A percentile compares a stretch with the other conserved stretches of the same genome.
Conservation (phyloP, 495 filamentous ascomycete species). For the Trypethelium eluteriae region DNA sequence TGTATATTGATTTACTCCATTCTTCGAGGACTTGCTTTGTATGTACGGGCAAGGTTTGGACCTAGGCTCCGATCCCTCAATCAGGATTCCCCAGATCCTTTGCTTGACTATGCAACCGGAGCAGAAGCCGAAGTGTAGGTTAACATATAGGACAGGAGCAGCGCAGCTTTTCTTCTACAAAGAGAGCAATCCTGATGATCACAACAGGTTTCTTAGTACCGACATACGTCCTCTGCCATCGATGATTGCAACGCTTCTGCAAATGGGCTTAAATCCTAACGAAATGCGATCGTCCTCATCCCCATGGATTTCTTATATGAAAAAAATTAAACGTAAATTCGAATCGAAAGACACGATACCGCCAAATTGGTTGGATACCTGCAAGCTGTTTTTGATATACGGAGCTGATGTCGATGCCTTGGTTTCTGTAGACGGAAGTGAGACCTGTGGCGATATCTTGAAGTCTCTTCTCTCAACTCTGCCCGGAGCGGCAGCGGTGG, state of each 20-base stretch:
- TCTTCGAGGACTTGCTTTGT: not conserved
- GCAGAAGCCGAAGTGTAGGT: not conserved
- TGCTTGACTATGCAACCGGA: not conserved
- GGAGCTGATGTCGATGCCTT: not conserved
- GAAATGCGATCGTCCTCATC: not conserved
- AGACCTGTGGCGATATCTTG: not conserved
- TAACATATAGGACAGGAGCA: not conserved
- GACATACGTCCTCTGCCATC: constrained; percentile 6
- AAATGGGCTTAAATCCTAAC: constrained; percentile 4
- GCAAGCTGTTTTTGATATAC: not conserved
- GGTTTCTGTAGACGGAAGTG: not conserved
- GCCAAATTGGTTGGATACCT: not conserved
- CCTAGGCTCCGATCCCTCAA: constrained; percentile 3
- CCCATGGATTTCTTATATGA: not conserved
- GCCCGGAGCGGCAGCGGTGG: not conserved
- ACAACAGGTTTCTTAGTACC: not conserved
- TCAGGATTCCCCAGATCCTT: not conserved
- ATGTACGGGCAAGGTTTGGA: not conserved
- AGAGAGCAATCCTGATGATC: not conserved
- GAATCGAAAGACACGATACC: not conserved
- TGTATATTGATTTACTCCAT: not conserved
- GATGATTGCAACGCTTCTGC: constrained; percentile 8
- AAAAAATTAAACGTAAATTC: not conserved
- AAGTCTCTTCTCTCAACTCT: not conserved
- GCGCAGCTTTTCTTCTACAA: not conserved